Evolutionary conservation across 2,329 filamentous ascomycete genomes (phyloP).

Genomic region (Rhynchosporium agropyri): DNA sequence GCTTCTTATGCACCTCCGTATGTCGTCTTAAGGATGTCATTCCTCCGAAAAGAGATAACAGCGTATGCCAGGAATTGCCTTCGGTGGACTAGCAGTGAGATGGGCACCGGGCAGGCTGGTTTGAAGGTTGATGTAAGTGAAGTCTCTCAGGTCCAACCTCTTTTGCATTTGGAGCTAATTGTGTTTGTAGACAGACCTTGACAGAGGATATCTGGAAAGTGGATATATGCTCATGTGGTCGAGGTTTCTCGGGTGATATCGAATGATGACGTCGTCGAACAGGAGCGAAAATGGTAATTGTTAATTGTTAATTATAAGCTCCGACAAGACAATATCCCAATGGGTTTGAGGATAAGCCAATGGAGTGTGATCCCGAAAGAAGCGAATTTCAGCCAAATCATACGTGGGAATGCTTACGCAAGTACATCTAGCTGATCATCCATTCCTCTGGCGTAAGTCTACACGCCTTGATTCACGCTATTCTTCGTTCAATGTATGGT

Average conservation of each 20-base stretch:
- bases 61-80: constrained; percentile 32
- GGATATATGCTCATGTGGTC: constrained; percentile 35
- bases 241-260: constrained; percentile 22
- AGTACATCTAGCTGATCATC: too few relatives aligned
- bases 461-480: too few relatives aligned
- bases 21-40: constrained; percentile 27
- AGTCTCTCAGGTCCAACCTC: constrained; percentile 13
- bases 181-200: neutral
- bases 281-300: neutral
- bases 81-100: constrained; percentile 36
- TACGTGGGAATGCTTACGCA: too few relatives aligned
- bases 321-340: neutral
- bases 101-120: constrained; percentile 38
- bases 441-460: too few relatives aligned
- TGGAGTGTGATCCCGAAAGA: too few relatives aligned
- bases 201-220: constrained; percentile 29
- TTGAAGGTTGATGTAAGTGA: constrained; percentile 35
- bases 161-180: neutral
- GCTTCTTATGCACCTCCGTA: constrained; percentile 39
- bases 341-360: too few relatives aligned
- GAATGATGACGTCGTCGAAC: neutral
- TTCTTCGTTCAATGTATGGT: too few relatives aligned
- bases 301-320: neutral
- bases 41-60: constrained; percentile 25
- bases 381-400: too few relatives aligned